phyloP scores from a whole-genome alignment of 1,139 yeast genomes.

The Spathaspora sp. region DNA sequence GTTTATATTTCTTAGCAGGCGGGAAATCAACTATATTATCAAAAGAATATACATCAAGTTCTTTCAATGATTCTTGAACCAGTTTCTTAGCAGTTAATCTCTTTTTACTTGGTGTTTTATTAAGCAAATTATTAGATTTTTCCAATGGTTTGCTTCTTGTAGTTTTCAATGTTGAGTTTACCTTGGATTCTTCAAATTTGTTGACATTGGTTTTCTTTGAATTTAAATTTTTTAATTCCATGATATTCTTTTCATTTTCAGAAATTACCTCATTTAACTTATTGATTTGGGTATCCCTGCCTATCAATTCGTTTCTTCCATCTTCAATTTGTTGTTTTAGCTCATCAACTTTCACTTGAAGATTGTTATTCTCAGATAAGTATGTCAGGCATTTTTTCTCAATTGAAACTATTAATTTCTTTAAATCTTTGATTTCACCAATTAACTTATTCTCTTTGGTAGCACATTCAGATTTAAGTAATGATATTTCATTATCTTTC shows the following conservation, averaged over 20 bases:
- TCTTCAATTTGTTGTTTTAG: neutral
- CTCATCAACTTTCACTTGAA: neutral
- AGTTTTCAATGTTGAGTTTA: neutral
- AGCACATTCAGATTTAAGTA: neutral
- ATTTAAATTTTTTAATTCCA: too few relatives aligned
- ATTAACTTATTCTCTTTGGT: neutral
- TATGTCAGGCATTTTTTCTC: neutral
- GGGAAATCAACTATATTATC: neutral
- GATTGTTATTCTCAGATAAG: neutral
- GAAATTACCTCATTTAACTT: neutral
- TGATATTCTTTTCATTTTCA: neutral
- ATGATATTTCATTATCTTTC: neutral
- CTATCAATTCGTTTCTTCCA: neutral
- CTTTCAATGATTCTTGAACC: neutral
- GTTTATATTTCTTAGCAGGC: neutral
- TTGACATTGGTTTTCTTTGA: neutral
- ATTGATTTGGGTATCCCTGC: neutral
- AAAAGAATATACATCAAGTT: neutral
- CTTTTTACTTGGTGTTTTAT: neutral
- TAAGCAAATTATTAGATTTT: neutral
- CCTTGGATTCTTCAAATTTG: neutral
- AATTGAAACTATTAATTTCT: neutral
- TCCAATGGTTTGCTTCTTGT: neutral
- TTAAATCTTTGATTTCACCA: neutral
- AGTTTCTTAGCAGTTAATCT: neutral